Percentiles rank a stretch among this genome's conserved stretches.
Evolutionary conservation across 345 rosid species (phyloP).

Genomic region (Eucalyptus marginata): DNA sequence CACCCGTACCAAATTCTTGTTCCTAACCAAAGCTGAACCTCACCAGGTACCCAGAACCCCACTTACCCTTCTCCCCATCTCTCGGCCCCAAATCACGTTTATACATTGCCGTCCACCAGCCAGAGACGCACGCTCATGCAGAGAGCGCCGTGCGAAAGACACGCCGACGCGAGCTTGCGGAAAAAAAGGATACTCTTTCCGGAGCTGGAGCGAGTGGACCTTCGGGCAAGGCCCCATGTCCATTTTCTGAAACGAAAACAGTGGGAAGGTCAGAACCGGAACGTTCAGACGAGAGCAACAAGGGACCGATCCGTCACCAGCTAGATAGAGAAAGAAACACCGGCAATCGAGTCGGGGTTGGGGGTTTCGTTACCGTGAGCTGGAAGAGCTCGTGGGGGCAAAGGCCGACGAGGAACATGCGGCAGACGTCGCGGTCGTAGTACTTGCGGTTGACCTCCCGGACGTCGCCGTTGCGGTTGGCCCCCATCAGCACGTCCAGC

Average conservation of each 20-base stretch:
- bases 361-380: conserved; percentile 40
- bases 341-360: background rate
- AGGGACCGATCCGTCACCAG: background rate
- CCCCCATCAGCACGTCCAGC: conserved; percentile 99
- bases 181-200: conserved; percentile 84
- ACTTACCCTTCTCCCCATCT: background rate
- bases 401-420: conserved; percentile 88
- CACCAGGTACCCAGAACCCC: background rate
- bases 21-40: background rate
- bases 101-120: background rate
- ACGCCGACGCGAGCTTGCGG: background rate
- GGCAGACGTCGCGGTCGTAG: conserved; percentile 99
- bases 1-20: background rate
- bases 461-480: conserved; percentile 96
- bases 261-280: too few relatives aligned
- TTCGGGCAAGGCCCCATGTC: conserved; percentile 99
- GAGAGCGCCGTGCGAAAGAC: background rate
- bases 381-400: conserved; percentile 99
- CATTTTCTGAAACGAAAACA: conserved; percentile 89
- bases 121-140: background rate
- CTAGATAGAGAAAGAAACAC: background rate
- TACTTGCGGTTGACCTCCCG: conserved; percentile 94
- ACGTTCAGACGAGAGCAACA: background rate
- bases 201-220: conserved; percentile 90
- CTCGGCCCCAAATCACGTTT: background rate